phyloP scores from a whole-genome alignment of 192 early-diverging fungal species.

The Phlyctochytrium planicorne region DNA sequence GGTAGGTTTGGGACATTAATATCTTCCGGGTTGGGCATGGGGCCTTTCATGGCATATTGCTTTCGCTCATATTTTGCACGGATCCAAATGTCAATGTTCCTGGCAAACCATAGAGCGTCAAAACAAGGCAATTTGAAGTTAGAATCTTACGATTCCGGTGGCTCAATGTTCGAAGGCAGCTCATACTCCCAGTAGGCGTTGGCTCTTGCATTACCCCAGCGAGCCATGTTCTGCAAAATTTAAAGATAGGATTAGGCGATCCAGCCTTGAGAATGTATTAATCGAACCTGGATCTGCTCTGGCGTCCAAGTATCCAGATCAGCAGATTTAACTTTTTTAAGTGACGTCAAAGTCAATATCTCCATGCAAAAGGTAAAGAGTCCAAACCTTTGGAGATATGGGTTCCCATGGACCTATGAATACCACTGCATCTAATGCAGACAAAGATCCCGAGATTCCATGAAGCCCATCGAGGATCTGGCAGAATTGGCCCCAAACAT shows the following conservation, averaged over 20 bases:
- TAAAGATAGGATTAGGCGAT: background rate
- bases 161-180: constrained; percentile 49
- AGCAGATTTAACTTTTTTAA: constrained; percentile 74
- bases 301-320: constrained; percentile 81
- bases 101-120: constrained; percentile 9
- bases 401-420: constrained; percentile 80
- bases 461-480: constrained; percentile 78
- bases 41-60: constrained; percentile 69
- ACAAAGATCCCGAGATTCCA: constrained; percentile 91
- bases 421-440: constrained; percentile 89
- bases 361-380: no score
- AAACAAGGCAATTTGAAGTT: constrained; percentile 5
- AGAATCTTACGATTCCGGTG: constrained; percentile 51
- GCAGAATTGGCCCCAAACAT: background rate
- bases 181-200: constrained; percentile 54
- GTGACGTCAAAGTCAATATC: constrained; percentile 9
- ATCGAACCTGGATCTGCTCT: constrained; percentile 62
- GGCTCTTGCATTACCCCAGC: constrained; percentile 69
- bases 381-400: constrained; percentile 85
- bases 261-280: background rate
- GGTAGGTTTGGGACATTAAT: constrained; percentile 29
- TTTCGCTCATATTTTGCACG: constrained; percentile 78
- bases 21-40: constrained; percentile 71
- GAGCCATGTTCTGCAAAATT: constrained; percentile 55
- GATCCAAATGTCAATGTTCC: constrained; percentile 72